Conservation (phyloP, 1,284 basidiomycete genomes). For the Papiliotrema flavescens region DNA sequence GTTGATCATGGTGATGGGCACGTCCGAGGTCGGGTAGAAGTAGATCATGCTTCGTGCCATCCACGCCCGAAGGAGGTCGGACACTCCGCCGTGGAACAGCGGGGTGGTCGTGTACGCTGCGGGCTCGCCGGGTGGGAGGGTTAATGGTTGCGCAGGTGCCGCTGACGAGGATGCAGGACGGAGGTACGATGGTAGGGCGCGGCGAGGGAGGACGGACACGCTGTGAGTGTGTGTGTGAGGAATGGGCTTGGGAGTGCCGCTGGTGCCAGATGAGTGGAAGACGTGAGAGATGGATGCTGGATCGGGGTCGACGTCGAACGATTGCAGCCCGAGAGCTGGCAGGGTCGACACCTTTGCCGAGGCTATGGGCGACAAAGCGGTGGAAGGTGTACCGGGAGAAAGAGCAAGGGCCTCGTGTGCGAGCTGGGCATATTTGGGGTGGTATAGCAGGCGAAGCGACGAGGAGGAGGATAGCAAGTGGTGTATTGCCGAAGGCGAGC, state of each 20-base stretch:
- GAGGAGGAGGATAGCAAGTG: conserved; percentile 38
- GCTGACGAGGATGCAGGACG: background rate
- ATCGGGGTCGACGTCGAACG: background rate
- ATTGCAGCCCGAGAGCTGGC: background rate
- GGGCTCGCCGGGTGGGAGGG: conserved; percentile 11
- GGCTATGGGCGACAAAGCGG: background rate
- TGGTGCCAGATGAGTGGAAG: conserved; percentile 50
- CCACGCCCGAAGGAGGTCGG: conserved; percentile 48
- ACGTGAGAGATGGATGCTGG: conserved; percentile 37
- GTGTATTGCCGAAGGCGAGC: conserved; percentile 42
- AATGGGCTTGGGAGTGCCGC: conserved; percentile 49
- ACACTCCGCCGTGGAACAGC: conserved; percentile 52
- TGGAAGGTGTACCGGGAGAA: background rate
- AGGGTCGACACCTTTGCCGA: background rate
- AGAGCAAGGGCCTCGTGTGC: conserved; percentile 16
- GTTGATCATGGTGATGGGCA: conserved; percentile 40
- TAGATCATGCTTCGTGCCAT: conserved; percentile 47
- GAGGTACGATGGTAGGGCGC: conserved; percentile 21
- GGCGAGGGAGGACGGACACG: conserved; percentile 34
- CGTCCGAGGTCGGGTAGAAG: conserved; percentile 47
- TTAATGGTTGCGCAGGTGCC: background rate
- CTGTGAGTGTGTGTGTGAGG: conserved; percentile 31
- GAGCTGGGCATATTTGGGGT: conserved; percentile 33
- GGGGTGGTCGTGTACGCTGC: conserved; percentile 51
- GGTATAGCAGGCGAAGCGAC: conserved; percentile 36